A percentile compares a stretch with the other conserved stretches of the same genome.
Conservation (phyloP, 2,329 filamentous ascomycete genomes). For the Aspergillus bombycis region DNA sequence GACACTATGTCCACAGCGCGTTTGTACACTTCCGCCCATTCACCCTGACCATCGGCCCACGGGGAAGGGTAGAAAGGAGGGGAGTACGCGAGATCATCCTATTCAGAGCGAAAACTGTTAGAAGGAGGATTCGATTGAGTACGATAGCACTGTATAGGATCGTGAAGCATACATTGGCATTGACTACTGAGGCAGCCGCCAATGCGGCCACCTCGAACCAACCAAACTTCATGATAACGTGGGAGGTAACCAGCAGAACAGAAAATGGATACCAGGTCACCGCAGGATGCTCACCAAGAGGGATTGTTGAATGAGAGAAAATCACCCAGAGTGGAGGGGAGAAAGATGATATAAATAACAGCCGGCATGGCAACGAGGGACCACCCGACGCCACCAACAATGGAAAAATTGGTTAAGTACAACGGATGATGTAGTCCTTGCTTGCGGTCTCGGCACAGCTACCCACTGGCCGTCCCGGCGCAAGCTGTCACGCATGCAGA, state of each 20-base stretch:
- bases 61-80: slow-evolving; percentile 81
- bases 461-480: neutral
- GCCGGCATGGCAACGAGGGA: neutral
- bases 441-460: neutral
- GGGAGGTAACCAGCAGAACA: slow-evolving; percentile 4
- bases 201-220: slow-evolving; percentile 38
- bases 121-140: neutral
- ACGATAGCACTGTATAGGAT: neutral
- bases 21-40: slow-evolving; percentile 75
- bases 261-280: neutral
- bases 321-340: slow-evolving; percentile 1
- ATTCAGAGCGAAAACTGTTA: neutral
- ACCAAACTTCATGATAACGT: slow-evolving; percentile 38
- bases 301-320: neutral
- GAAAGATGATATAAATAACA: slow-evolving; percentile 10
- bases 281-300: slow-evolving; percentile 3
- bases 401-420: neutral
- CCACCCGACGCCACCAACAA: slow-evolving; percentile 6
- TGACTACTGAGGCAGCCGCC: slow-evolving; percentile 35
- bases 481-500: slow-evolving; percentile 4
- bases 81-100: slow-evolving; percentile 46
- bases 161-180: slow-evolving; percentile 34
- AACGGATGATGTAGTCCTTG: neutral
- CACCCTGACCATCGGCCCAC: slow-evolving; percentile 75
- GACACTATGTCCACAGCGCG: slow-evolving; percentile 80